Evolutionary conservation across 2,329 filamentous ascomycete species (phyloP).

Genomic region (Aspergillus aculeatinus): DNA sequence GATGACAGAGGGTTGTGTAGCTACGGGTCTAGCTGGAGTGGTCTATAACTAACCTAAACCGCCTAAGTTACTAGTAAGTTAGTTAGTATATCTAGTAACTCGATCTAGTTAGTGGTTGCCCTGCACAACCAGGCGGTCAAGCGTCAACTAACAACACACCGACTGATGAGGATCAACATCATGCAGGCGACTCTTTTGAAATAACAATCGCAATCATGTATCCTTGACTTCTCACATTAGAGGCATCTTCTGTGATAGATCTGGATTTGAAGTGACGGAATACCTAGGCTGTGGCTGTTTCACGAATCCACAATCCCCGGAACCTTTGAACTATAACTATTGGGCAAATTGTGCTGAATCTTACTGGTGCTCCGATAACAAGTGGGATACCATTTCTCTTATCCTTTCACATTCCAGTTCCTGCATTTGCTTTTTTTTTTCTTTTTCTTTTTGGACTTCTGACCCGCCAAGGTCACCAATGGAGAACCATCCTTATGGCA

Average conservation of each 20-base stretch:
- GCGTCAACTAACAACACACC: conserved; percentile 12
- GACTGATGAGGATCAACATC: conserved; percentile 6
- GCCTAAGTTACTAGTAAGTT: no score
- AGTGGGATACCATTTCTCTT: conserved; percentile 1
- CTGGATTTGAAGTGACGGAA: background rate
- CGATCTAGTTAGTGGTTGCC: conserved; percentile 15
- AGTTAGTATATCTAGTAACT: background rate
- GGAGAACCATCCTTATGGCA: background rate
- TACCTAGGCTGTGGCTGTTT: background rate
- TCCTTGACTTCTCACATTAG: background rate
- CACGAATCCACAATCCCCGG: background rate
- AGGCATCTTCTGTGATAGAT: background rate
- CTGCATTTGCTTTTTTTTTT: background rate
- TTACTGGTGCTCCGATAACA: background rate
- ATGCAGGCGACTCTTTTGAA: background rate
- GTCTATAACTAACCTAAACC: no score
- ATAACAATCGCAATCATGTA: background rate
- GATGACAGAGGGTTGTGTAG: no score
- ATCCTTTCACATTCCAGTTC: background rate
- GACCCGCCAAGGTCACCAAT: background rate
- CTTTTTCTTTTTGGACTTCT: background rate
- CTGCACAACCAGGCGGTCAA: conserved; percentile 18
- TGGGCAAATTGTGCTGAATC: background rate
- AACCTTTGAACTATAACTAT: background rate
- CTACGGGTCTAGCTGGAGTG: no score